These are phyloP conservation scores for Fomitopsis serialis DNA, from an alignment of 768 basidiomycete species.

Conservation along the genomic window DNA sequence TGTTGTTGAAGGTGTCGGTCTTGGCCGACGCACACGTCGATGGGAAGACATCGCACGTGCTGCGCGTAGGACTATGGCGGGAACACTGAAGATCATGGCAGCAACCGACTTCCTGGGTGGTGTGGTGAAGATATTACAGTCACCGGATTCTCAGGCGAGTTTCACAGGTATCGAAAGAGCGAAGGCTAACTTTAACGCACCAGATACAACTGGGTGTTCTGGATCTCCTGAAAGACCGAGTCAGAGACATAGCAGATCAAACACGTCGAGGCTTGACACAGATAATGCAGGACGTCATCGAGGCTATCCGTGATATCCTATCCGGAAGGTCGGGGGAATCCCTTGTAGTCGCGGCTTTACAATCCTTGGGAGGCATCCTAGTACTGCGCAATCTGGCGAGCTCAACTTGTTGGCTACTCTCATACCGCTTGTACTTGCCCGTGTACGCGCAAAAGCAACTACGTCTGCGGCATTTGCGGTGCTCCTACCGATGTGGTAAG, in stretches of 20 bases:
- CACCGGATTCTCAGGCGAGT: conserved; percentile 47
- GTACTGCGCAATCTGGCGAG: conserved; percentile 58
- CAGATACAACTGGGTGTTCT: conserved; percentile 69
- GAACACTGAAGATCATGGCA: conserved; percentile 57
- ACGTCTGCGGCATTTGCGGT: conserved; percentile 44
- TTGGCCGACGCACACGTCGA: conserved; percentile 5
- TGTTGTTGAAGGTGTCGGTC: conserved; percentile 15
- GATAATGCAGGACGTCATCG: conserved; percentile 49
- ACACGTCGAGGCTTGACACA: conserved; percentile 47
- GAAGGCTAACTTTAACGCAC: too few relatives aligned
- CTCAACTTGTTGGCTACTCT: conserved; percentile 54
- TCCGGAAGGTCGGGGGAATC: conserved; percentile 33
- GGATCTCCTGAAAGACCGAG: conserved; percentile 59
- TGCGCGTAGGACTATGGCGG: conserved; percentile 47
- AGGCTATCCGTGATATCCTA: conserved; percentile 44
- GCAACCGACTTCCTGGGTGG: conserved; percentile 65
- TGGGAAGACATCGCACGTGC: conserved; percentile 36
- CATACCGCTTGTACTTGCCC: conserved; percentile 52
- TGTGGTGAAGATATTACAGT: conserved; percentile 43
- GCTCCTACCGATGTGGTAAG: conserved; percentile 59
- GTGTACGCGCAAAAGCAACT: conserved; percentile 35
- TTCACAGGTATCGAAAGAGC: neutral
- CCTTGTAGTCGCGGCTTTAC: conserved; percentile 45
- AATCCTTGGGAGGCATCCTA: conserved; percentile 53
- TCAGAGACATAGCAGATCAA: conserved; percentile 52